Evolutionary conservation across 768 basidiomycete genomes (phyloP).

Genomic region (Naematelia aurantialba): DNA sequence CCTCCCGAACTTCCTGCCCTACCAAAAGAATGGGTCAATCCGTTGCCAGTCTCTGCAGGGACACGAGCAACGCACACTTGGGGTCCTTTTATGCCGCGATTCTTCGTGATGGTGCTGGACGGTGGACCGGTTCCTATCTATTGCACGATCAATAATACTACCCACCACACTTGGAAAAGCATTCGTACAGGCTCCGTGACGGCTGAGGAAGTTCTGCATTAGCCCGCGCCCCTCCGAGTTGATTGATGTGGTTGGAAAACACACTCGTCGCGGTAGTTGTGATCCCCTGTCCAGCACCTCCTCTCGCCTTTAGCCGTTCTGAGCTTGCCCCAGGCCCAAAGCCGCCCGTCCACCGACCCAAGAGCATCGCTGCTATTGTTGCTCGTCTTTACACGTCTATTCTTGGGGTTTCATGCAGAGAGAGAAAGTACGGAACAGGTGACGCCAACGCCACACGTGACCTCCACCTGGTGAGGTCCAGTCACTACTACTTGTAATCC

Average conservation of each 20-base stretch:
- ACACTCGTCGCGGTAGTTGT: neutral
- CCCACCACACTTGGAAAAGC: neutral
- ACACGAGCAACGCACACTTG: neutral
- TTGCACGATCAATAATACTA: neutral
- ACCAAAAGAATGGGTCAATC: neutral
- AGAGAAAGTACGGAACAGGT: too few relatives aligned
- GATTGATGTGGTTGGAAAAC: neutral
- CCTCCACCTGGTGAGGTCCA: neutral
- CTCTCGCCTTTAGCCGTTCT: neutral
- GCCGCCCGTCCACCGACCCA: neutral
- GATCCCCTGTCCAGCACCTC: constrained; percentile 2
- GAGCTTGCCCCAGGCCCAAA: neutral
- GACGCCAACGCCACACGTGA: neutral
- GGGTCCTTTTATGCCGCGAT: neutral
- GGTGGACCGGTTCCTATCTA: constrained; percentile 2
- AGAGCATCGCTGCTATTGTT: neutral
- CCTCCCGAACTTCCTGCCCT: constrained; percentile 7
- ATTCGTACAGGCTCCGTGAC: neutral
- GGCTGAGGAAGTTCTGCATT: neutral
- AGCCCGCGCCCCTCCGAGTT: neutral
- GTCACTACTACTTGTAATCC: neutral
- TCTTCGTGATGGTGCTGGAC: neutral
- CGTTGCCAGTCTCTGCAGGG: neutral
- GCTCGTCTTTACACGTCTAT: too few relatives aligned
- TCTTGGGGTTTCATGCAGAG: too few relatives aligned